A percentile compares a stretch with the other conserved stretches of the same genome.
These are phyloP conservation scores for Alternaria alternata DNA, from an alignment of 2,329 filamentous ascomycete species.

Conservation along the genomic window DNA sequence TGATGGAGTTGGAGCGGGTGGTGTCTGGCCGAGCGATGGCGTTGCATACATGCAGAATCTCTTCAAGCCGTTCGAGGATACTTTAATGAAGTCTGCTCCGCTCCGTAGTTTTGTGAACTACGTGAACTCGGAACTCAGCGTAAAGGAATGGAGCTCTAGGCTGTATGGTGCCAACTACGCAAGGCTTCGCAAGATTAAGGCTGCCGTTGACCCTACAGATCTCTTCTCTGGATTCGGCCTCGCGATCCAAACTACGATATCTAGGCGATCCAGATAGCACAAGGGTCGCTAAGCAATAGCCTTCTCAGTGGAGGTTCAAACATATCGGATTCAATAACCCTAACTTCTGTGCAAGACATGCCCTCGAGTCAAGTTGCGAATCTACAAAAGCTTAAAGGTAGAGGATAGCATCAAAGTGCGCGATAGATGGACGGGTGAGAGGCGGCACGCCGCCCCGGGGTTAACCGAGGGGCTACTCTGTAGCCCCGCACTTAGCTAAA, in stretches of 20 bases:
- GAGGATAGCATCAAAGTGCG: no score
- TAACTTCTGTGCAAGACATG: no score
- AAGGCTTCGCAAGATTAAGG: constrained; percentile 25
- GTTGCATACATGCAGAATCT: constrained; percentile 29
- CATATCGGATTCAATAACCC: no score
- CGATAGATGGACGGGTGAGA: no score
- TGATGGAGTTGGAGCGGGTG: constrained; percentile 19
- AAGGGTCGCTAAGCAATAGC: no score
- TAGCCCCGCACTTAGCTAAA: no score
- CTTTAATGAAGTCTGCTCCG: constrained; percentile 17
- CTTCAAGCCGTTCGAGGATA: constrained; percentile 24
- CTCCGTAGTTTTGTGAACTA: constrained; percentile 31
- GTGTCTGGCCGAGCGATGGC: constrained; percentile 26
- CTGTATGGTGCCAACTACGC: constrained; percentile 26
- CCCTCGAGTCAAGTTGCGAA: no score
- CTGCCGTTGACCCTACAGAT: constrained; percentile 18
- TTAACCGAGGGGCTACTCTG: no score
- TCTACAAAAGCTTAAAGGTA: no score
- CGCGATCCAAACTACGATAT: neutral
- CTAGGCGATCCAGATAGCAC: no score
- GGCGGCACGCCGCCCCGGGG: no score
- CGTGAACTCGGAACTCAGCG: constrained; percentile 23
- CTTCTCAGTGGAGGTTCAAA: no score
- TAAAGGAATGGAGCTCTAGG: constrained; percentile 25
- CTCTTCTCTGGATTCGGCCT: constrained; percentile 24